Conservation (phyloP, 2,329 filamentous ascomycete species). For the Emericellopsis cladophorae region DNA sequence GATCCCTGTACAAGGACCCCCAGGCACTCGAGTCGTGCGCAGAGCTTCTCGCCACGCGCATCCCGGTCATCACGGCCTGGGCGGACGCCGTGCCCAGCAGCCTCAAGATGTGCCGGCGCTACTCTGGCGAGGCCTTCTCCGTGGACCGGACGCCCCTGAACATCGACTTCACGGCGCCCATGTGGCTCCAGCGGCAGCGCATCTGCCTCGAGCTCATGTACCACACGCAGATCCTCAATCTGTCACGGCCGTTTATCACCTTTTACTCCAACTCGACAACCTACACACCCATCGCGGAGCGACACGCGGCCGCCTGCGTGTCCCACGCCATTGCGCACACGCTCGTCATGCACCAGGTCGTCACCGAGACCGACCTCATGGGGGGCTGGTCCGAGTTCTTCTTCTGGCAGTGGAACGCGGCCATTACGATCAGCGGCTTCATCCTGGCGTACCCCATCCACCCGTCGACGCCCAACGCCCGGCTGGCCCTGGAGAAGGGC, state of each 20-base stretch:
- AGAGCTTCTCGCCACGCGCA: conserved; percentile 12
- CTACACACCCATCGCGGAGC: conserved; percentile 9
- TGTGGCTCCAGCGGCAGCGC: conserved; percentile 27
- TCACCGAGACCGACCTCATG: conserved; percentile 12
- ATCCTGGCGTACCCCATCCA: conserved; percentile 15
- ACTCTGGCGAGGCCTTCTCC: conserved; percentile 20
- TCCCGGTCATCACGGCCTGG: conserved; percentile 16
- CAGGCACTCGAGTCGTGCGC: conserved; percentile 12
- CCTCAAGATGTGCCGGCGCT: conserved; percentile 21
- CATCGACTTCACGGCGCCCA: conserved; percentile 17
- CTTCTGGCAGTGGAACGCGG: conserved; percentile 14
- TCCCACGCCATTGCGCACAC: conserved; percentile 14
- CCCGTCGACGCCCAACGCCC: conserved; percentile 7
- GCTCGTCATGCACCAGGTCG: conserved; percentile 12
- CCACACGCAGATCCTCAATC: conserved; percentile 22
- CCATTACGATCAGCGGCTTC: conserved; percentile 19
- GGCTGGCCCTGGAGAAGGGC: conserved; percentile 20
- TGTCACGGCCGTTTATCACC: conserved; percentile 25
- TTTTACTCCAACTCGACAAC: conserved; percentile 12
- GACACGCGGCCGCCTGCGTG: conserved; percentile 11
- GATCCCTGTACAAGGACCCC: conserved; percentile 9
- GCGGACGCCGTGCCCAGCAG: conserved; percentile 17
- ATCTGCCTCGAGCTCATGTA: conserved; percentile 28
- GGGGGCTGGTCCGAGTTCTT: conserved; percentile 13
- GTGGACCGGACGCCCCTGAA: conserved; percentile 18